These are phyloP conservation scores for Diaporthe helianthi DNA, from an alignment of 2,329 filamentous ascomycete genomes.

Conservation along the genomic window DNA sequence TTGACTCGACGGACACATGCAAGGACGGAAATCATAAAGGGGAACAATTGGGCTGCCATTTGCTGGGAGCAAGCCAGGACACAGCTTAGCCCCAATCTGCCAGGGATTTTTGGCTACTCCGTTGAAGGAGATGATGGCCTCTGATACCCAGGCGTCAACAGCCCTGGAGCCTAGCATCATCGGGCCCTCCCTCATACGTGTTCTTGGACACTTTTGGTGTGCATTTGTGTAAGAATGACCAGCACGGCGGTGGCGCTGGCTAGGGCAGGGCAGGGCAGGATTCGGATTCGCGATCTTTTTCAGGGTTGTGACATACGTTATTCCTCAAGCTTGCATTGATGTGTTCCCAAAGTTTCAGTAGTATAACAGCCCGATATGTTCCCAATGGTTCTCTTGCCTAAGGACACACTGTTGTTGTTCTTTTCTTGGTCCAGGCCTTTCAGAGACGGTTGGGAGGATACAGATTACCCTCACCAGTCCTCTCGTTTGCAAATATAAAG, in stretches of 20 bases:
- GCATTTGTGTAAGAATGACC: background rate
- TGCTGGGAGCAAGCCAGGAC: background rate
- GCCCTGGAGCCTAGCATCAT: background rate
- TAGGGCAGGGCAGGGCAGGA: background rate
- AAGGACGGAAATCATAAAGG: background rate
- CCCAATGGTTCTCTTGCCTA: background rate
- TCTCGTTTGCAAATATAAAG: background rate
- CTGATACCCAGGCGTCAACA: background rate
- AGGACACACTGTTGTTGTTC: background rate
- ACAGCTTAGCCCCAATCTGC: background rate
- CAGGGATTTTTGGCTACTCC: background rate
- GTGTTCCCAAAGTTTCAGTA: background rate
- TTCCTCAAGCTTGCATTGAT: background rate
- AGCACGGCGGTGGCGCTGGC: background rate
- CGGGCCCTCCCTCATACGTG: background rate
- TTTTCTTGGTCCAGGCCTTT: background rate
- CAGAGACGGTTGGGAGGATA: background rate
- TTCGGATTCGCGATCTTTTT: background rate
- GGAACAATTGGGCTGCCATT: slow-evolving; percentile 14
- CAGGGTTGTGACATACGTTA: background rate
- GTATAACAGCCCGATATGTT: background rate
- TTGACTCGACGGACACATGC: background rate
- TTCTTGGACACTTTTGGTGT: background rate
- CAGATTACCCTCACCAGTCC: background rate
- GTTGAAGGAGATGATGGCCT: background rate